Evolutionary conservation across 768 basidiomycete genomes (phyloP).

Genomic region (Cystofilobasidium macerans): DNA sequence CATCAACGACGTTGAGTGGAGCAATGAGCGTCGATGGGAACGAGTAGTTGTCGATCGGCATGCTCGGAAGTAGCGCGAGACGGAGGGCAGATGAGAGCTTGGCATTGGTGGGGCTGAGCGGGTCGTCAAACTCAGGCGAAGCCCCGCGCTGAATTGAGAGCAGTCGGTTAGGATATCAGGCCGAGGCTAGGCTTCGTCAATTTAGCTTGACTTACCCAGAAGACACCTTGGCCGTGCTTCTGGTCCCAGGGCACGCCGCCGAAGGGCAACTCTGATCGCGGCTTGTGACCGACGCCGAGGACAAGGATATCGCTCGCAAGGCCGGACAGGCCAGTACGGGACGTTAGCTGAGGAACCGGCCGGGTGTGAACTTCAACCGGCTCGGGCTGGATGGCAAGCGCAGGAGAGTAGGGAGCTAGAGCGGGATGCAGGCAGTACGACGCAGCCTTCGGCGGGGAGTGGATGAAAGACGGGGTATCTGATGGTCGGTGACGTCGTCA

Average conservation of each 20-base stretch:
- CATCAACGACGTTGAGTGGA: conserved; percentile 1
- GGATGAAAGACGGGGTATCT: conserved; percentile 22
- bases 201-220: conserved; percentile 22
- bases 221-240: conserved; percentile 9
- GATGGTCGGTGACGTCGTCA: no score
- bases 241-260: conserved; percentile 18
- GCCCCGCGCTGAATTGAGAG: conserved; percentile 7
- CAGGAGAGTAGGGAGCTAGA: neutral
- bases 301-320: conserved; percentile 12
- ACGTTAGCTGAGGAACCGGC: conserved; percentile 11
- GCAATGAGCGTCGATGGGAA: conserved; percentile 20
- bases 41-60: conserved; percentile 13
- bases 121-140: conserved; percentile 8
- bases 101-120: conserved; percentile 10
- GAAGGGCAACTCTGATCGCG: no score
- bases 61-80: conserved; percentile 9
- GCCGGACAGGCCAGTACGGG: conserved; percentile 3
- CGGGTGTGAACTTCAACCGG: conserved; percentile 21
- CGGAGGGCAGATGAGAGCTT: conserved; percentile 13
- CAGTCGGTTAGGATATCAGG: neutral
- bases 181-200: no score
- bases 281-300: conserved; percentile 7
- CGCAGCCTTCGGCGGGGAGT: conserved; percentile 12
- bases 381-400: conserved; percentile 9
- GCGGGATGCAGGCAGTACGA: conserved; percentile 14